phyloP scores from a whole-genome alignment of 169 alveolate genomes.

The Ichthyophthirius multifiliis region DNA sequence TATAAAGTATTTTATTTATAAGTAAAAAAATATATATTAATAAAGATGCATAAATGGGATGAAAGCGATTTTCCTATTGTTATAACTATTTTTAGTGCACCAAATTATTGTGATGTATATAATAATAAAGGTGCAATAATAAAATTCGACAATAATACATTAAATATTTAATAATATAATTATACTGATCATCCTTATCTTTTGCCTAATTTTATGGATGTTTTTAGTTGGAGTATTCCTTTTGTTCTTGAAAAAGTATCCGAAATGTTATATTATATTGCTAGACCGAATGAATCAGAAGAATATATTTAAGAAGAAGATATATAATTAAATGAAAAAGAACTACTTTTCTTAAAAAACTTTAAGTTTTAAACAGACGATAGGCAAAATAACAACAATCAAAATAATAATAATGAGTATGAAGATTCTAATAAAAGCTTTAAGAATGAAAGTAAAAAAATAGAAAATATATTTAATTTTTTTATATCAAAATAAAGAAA shows the following conservation, averaged over 20 bases:
- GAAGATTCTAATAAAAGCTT: no score
- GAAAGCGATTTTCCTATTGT: constrained; percentile 84
- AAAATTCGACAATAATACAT: constrained; percentile 91
- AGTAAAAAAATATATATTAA: no score
- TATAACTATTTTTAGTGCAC: constrained; percentile 97
- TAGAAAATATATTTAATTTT: background rate
- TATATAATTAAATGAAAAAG: constrained; percentile 52
- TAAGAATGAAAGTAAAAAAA: background rate
- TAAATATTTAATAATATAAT: constrained; percentile 94
- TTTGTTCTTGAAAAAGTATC: constrained; percentile 95
- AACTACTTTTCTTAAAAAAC: no score
- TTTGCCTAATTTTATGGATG: constrained; percentile 95
- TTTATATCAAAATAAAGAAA: background rate
- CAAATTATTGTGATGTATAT: constrained; percentile 97
- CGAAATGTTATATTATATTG: constrained; percentile 85
- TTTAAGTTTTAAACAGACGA: no score
- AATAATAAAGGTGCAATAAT: constrained; percentile 97
- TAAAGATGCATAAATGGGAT: constrained; percentile 78
- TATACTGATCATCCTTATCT: constrained; percentile 94
- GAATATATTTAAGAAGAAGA: constrained; percentile 44
- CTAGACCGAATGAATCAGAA: constrained; percentile 65
- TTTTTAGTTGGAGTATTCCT: constrained; percentile 96
- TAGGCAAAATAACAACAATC: no score
- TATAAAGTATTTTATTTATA: no score
- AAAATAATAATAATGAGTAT: no score